Conservation (phyloP, 75 land plant species). For the Pseudotsuga menziesii region DNA sequence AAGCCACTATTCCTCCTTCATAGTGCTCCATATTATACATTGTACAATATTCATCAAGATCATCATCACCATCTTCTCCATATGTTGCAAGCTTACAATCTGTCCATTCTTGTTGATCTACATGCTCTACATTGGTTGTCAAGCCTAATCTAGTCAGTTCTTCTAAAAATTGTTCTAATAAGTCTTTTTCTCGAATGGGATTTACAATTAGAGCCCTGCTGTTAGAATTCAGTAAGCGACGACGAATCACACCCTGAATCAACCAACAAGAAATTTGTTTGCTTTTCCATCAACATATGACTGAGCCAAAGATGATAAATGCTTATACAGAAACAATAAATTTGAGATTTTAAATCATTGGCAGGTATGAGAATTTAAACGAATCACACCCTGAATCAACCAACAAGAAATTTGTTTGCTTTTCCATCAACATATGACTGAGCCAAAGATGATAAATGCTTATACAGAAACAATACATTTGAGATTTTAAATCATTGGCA, state of each 20-base stretch:
- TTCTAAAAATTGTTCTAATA: slow-evolving; percentile 9
- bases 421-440: too few species aligned
- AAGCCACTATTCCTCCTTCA: slow-evolving; percentile 20
- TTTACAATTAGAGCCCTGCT: slow-evolving; percentile 11
- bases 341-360: too few species aligned
- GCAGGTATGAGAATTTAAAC: too few species aligned
- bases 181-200: slow-evolving; percentile 12
- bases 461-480: too few species aligned
- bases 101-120: slow-evolving; percentile 11
- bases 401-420: too few species aligned
- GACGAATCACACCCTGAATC: slow-evolving; percentile 10
- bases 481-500: too few species aligned
- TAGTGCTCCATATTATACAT: slow-evolving; percentile 16
- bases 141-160: slow-evolving; percentile 12
- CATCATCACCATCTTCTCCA: slow-evolving; percentile 7
- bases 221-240: not conserved
- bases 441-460: too few species aligned
- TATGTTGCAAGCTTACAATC: slow-evolving; percentile 5
- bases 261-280: too few species aligned
- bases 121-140: slow-evolving; percentile 7
- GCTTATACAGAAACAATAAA: too few species aligned
- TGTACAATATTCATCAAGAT: slow-evolving; percentile 7
- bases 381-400: slow-evolving; percentile 7
- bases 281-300: too few species aligned
- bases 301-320: too few species aligned